phyloP scores from a whole-genome alignment of 2,329 filamentous ascomycete genomes.

The Diaporthe caulivora region DNA sequence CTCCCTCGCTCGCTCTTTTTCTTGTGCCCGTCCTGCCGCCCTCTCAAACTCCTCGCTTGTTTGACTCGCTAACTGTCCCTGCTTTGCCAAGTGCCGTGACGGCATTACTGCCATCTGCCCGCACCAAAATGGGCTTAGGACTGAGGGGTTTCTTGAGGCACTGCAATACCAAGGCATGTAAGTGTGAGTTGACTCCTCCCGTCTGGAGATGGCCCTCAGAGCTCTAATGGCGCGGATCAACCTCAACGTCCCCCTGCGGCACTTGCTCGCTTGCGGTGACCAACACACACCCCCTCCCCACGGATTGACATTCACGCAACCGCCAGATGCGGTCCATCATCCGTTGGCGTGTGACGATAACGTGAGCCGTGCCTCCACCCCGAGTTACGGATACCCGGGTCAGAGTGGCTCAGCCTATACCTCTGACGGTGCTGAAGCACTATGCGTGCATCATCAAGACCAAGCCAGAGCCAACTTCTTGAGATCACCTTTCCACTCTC shows the following conservation, averaged over 20 bases:
- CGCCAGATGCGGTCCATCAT: neutral
- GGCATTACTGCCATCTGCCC: slow-evolving; percentile 16
- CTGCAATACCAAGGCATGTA: neutral
- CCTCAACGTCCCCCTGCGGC: neutral
- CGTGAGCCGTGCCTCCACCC: slow-evolving; percentile 16
- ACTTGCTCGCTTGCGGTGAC: neutral
- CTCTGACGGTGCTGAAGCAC: slow-evolving; percentile 30
- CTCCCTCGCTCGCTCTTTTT: neutral
- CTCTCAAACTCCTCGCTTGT: slow-evolving; percentile 27
- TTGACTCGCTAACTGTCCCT: slow-evolving; percentile 15
- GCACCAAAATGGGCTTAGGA: slow-evolving; percentile 9
- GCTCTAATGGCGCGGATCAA: neutral
- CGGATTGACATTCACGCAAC: neutral
- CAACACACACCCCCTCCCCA: neutral
- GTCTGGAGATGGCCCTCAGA: slow-evolving; percentile 7
- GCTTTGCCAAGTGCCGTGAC: slow-evolving; percentile 19
- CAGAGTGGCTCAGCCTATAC: slow-evolving; percentile 21
- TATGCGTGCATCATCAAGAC: slow-evolving; percentile 15
- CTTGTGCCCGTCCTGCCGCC: neutral
- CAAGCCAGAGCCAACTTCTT: neutral
- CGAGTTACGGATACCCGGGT: slow-evolving; percentile 23
- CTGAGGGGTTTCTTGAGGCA: slow-evolving; percentile 15
- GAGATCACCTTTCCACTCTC: slow-evolving; percentile 10
- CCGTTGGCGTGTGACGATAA: slow-evolving; percentile 7
- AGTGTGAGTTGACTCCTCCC: neutral